Evolutionary conservation across 257 asterid genomes (phyloP), one percentile per base, ranked within the genome.

Genomic region (Solanum raphanifolium): DNA sequence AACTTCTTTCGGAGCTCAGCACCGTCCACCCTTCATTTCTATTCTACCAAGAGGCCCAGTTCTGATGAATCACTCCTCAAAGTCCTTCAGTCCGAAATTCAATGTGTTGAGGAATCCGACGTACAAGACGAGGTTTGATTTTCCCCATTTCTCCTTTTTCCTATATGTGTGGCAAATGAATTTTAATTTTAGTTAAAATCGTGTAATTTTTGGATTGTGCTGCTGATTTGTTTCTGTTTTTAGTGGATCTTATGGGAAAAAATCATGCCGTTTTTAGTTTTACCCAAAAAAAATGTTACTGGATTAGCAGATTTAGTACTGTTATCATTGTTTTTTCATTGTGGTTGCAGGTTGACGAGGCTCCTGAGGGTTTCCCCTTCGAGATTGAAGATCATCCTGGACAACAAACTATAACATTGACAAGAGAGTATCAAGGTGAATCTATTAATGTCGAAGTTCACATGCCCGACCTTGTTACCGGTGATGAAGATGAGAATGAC

Each of bases 301-400:
- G n/a, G 62, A 78, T 25, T 41, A 78, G 65, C 13, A 25, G 35
- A 25, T 7, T 41, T 41, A 7, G 9, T 18, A 41, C 62, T 76
- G 13, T 38, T 73, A 34, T 31, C 32, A 48, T 3, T 23, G 9
- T 66, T 34, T 46, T 76, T 72, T 48, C 8, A 62, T 46, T 9
- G 85, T 87, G 23, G 81, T 86, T 69, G 29, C 78, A 95, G 98
- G 91, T 23, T 27, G 96, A 90, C 88, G 93, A 88, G 75, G 87
- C 90, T 84, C 98, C 98, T 8, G 83, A 81, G 88, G 92, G 85
- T 15, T 95, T 96, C 87, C 99, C 98, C 23, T 96, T 95, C 85
- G 41, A 92, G 90, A 89, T 96, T 43, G 95, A 94, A 86, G 97
- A 96, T 91, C 74, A 90, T 58, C 94, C 93, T 1, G 98, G 98